Percentiles rank a stretch among this genome's conserved stretches.
Conservation (phyloP, 177 flowering plant genomes). For the Vitis hybrid region DNA sequence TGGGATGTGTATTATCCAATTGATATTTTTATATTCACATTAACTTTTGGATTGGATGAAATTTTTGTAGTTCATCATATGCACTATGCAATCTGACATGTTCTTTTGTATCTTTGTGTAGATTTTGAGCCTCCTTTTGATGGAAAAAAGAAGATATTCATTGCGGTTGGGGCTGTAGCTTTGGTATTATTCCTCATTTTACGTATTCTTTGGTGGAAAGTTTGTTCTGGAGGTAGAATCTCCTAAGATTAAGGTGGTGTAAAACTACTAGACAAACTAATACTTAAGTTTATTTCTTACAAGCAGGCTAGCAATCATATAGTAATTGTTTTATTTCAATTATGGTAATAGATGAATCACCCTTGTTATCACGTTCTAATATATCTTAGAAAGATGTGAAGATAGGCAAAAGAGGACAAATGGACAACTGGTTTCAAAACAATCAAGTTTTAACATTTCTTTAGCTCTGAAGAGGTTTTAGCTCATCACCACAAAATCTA, state of each 20-base stretch:
- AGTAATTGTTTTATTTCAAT: no score
- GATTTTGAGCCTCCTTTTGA: conserved; percentile 9
- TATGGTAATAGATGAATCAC: no score
- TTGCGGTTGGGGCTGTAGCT: conserved; percentile 12
- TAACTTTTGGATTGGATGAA: background rate
- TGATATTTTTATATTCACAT: background rate
- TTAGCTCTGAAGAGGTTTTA: no score
- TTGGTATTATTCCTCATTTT: conserved; percentile 10
- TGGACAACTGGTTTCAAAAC: no score
- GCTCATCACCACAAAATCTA: no score
- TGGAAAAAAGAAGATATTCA: background rate
- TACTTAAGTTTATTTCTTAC: no score
- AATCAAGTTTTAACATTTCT: no score
- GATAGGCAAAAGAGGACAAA: no score
- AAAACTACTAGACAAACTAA: background rate
- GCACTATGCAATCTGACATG: background rate
- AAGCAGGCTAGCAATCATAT: no score
- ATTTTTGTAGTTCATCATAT: background rate
- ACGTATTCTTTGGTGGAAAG: conserved; percentile 37
- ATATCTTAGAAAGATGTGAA: no score
- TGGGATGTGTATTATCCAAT: background rate
- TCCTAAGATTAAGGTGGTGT: conserved; percentile 1
- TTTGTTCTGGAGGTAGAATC: conserved; percentile 11
- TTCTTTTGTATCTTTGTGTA: conserved; percentile 1
- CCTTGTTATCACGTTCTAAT: no score